Evolutionary conservation across 148 eudicot species (phyloP).

Genomic region (Suaeda aralocaspica): DNA sequence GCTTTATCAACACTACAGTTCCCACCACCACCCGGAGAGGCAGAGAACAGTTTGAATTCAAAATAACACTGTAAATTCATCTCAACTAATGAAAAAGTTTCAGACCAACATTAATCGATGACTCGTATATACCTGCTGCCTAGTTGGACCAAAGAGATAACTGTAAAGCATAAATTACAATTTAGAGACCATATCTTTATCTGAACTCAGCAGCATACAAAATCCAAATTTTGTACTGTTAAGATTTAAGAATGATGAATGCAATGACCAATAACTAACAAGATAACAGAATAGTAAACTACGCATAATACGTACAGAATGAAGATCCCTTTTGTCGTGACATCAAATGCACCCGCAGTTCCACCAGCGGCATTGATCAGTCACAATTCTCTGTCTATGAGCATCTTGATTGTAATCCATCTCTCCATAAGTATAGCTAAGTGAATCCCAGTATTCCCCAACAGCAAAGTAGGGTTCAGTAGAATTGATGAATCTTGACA

Average conservation of each 20-base stretch:
- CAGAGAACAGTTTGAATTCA: too few relatives aligned
- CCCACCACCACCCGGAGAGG: too few relatives aligned
- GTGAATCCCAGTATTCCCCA: constrained; percentile 99
- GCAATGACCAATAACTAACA: not conserved
- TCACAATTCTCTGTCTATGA: constrained; percentile 94
- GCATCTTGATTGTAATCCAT: constrained; percentile 96
- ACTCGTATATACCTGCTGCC: not conserved
- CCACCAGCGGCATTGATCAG: constrained; percentile 93
- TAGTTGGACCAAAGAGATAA: not conserved
- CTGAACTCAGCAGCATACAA: constrained; percentile 1
- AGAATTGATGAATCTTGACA: constrained; percentile 82
- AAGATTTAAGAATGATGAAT: not conserved
- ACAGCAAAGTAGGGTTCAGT: constrained; percentile 85
- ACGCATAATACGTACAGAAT: constrained; percentile 52
- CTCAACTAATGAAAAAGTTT: not conserved
- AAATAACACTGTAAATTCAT: not conserved
- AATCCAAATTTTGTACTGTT: not conserved
- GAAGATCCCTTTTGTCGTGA: constrained; percentile 99
- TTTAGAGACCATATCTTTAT: not conserved
- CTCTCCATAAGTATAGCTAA: constrained; percentile 79
- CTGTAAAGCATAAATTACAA: not conserved
- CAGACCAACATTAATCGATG: not conserved
- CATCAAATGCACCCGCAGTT: constrained; percentile 94
- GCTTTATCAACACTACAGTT: too few relatives aligned
- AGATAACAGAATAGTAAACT: not conserved